Base-by-base conservation (phyloP, 2,329 filamentous ascomycete genomes). In the Bipolaris oryzae region DNA sequence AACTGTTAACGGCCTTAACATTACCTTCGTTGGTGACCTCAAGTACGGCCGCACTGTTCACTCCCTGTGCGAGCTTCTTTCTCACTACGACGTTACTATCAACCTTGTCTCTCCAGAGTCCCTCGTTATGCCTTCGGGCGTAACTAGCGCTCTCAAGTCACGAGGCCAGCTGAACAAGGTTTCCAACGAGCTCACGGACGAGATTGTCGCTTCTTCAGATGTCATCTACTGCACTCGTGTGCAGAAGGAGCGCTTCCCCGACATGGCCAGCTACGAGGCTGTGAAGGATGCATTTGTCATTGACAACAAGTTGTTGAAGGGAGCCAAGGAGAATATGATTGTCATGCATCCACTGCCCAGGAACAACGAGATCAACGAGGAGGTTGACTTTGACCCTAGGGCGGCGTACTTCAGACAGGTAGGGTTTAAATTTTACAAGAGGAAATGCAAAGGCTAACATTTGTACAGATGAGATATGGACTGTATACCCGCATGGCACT, bases 351-450 rank as follows among this genome's bases (percentile, higher is more conserved):
- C 95, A 55, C 83, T 99, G 72, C 95, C 95, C 38, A 86, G 95
- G 72, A 98, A 98, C 73, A 87, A 89, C 65, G 95, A 99, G 84
- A 89, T 99, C 74, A 87, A 88, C 33, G 92, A 96, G 79, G 95
- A 99, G 81, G 92, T 99, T 46, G 95, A 99, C 79, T 96, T 96
- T 80, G 95, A 99, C 80, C 92, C 96, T 76, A 83, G 95, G 69
- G 95, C 95, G 57, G 94, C 95, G 53, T 99, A 99, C 82, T 99
- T 99, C 81, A 88, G 95, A 90, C 95, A 99, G 90, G 94, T 96
- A 80, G 87, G 90, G 70, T 18, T 4, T 3, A 38, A 46, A 33
- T 25, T 35, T 5, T 1, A 9, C 21, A n/a, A 23, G 28, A 9
- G 5, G 31, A 43, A n/a, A 41, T 16, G 1, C 1, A 23, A 16